A percentile compares a stretch with the other conserved stretches of the same genome.
phyloP scores from a whole-genome alignment of 176 grass and related monocot species.

The Lolium perenne region DNA sequence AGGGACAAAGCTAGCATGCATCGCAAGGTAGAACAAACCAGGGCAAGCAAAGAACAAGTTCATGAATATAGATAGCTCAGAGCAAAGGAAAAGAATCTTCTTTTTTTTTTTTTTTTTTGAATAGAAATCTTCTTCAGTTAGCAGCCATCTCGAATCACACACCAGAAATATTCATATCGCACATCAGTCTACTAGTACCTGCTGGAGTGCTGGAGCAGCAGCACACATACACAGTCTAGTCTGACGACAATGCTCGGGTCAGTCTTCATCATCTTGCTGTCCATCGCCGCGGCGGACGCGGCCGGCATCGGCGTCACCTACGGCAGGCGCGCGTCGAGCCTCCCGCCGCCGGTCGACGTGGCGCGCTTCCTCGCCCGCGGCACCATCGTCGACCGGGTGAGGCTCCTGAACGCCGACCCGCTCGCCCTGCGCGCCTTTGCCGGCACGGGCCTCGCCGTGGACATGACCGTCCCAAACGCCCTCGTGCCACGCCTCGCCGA shows the following conservation, averaged over 20 bases:
- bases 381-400: conserved; percentile 74
- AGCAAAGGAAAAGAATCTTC: conserved; percentile 76
- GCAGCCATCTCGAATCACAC: conserved; percentile 1
- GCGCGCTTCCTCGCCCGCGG: conserved; percentile 64
- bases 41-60: conserved; percentile 27
- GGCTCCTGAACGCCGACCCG: conserved; percentile 65
- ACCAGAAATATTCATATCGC: neutral
- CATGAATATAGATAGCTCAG: conserved; percentile 28
- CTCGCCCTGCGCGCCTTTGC: conserved; percentile 61
- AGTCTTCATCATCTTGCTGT: conserved; percentile 27
- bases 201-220: neutral
- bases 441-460: conserved; percentile 60
- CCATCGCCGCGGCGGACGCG: conserved; percentile 34
- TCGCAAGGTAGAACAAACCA: conserved; percentile 39
- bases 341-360: conserved; percentile 63
- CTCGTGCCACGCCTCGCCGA: conserved; percentile 49
- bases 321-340: conserved; percentile 56
- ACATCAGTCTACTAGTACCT: conserved; percentile 12
- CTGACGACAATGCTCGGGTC: conserved; percentile 1
- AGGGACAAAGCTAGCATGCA: conserved; percentile 53
- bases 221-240: neutral
- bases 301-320: conserved; percentile 72
- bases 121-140: conserved; percentile 52
- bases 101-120: too few relatives aligned
- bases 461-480: conserved; percentile 63